These are phyloP conservation scores for Cytospora piceae DNA, from an alignment of 2,329 filamentous ascomycete genomes.

Conservation along the genomic window DNA sequence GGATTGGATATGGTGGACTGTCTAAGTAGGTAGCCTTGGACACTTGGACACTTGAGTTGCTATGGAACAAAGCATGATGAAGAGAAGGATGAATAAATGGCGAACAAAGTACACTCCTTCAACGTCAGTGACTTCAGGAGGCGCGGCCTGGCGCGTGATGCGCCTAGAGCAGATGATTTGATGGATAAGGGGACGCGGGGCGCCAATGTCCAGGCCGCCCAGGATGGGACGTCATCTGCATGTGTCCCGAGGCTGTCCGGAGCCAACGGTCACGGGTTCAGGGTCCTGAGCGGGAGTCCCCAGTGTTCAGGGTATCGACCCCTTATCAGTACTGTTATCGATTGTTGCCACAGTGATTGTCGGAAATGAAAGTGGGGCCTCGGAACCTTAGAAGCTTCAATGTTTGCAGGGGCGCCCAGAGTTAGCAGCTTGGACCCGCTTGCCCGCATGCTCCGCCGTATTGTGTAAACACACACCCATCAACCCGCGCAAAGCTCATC, in stretches of 20 bases:
- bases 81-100: background rate
- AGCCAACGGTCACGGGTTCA: background rate
- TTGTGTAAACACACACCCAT: slow-evolving; percentile 17
- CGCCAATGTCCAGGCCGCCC: background rate
- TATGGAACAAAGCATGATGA: slow-evolving; percentile 11
- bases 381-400: background rate
- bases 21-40: background rate
- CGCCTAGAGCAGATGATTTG: slow-evolving; percentile 14
- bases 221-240: slow-evolving; percentile 29
- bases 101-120: slow-evolving; percentile 1
- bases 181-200: slow-evolving; percentile 14
- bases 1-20: slow-evolving; percentile 2
- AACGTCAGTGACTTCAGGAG: slow-evolving; percentile 12
- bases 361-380: background rate
- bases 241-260: slow-evolving; percentile 8
- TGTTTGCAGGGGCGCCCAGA: background rate
- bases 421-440: background rate
- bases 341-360: slow-evolving; percentile 23
- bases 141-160: slow-evolving; percentile 28
- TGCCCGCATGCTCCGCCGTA: slow-evolving; percentile 7
- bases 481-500: slow-evolving; percentile 16
- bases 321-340: slow-evolving; percentile 14
- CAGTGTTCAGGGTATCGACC: background rate
- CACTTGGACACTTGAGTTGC: background rate
- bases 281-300: background rate